A percentile compares a stretch with the other conserved stretches of the same genome.
These are phyloP conservation scores for Syncephalastrum racemosum DNA, from an alignment of 371 early-diverging fungal genomes.

Conservation along the genomic window DNA sequence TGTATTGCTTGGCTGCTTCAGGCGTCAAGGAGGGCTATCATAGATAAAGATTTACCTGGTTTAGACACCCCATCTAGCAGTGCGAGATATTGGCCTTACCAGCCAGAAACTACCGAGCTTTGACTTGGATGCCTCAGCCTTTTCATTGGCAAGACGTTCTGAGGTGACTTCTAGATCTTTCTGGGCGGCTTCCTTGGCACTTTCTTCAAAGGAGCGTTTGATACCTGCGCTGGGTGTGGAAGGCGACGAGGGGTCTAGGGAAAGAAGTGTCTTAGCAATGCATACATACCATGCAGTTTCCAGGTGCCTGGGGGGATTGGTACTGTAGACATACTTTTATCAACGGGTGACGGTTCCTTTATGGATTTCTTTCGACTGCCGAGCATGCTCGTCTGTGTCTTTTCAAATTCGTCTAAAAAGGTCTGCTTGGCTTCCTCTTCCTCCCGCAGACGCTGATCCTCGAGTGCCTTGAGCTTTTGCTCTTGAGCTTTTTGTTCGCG, in stretches of 20 bases:
- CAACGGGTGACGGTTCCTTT: too few species aligned
- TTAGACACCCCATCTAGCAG: slow-evolving; percentile 13
- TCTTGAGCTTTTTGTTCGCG: slow-evolving; percentile 52
- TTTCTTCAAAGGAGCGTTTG: slow-evolving; percentile 50
- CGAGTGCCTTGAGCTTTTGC: slow-evolving; percentile 73
- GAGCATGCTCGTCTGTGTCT: slow-evolving; percentile 63
- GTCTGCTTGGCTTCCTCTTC: slow-evolving; percentile 51
- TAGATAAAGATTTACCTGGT: neutral
- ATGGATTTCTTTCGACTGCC: slow-evolving; percentile 19
- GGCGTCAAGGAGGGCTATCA: slow-evolving; percentile 77
- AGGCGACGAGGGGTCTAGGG: neutral
- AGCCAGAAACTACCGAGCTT: slow-evolving; percentile 80
- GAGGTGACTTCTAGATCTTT: slow-evolving; percentile 45
- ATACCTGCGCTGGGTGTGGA: slow-evolving; percentile 8
- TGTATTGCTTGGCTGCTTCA: slow-evolving; percentile 56
- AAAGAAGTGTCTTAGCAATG: neutral
- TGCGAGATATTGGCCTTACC: too few species aligned
- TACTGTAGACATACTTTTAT: too few species aligned
- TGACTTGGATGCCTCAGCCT: slow-evolving; percentile 55
- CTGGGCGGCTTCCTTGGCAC: slow-evolving; percentile 29
- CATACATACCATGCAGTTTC: too few species aligned
- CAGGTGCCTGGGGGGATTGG: too few species aligned
- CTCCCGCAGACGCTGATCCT: slow-evolving; percentile 44
- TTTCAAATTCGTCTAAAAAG: slow-evolving; percentile 63
- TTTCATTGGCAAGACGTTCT: slow-evolving; percentile 51